Conservation (phyloP, 2,329 filamentous ascomycete species). For the Paraconiothyrium sp. region DNA sequence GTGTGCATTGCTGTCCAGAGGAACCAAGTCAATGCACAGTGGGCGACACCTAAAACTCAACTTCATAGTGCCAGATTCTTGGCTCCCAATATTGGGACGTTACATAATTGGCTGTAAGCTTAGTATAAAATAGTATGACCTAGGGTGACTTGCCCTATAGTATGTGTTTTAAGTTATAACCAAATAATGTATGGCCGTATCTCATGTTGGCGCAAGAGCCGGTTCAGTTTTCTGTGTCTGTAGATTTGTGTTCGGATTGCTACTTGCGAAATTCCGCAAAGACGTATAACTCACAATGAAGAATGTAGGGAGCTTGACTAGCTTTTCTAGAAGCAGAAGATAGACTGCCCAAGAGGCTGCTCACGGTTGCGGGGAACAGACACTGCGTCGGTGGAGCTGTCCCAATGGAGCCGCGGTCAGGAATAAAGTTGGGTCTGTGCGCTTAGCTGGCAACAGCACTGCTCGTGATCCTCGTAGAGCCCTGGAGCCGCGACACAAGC, state of each 20-base stretch:
- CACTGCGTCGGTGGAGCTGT: constrained; percentile 9
- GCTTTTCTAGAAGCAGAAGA: background rate
- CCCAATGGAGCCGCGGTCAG: constrained; percentile 23
- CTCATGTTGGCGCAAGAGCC: too few relatives aligned
- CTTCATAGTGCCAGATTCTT: too few relatives aligned
- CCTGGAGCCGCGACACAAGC: constrained; percentile 16
- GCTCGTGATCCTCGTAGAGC: constrained; percentile 19
- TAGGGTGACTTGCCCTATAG: background rate
- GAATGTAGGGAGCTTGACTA: background rate
- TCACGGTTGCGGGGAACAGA: background rate
- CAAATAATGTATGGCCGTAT: too few relatives aligned
- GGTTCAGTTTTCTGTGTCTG: background rate
- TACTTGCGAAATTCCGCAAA: background rate
- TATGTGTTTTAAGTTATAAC: too few relatives aligned
- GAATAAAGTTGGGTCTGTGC: constrained; percentile 24
- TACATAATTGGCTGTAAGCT: too few relatives aligned
- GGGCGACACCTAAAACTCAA: too few relatives aligned
- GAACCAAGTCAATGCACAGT: too few relatives aligned
- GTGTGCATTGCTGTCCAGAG: too few relatives aligned
- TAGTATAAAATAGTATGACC: too few relatives aligned
- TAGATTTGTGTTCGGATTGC: background rate
- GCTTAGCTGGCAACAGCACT: background rate
- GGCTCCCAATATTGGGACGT: too few relatives aligned
- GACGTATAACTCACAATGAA: background rate
- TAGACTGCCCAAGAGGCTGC: background rate